These are phyloP conservation scores for Suillus ampliporus DNA, from an alignment of 768 basidiomycete genomes.

Conservation along the genomic window DNA sequence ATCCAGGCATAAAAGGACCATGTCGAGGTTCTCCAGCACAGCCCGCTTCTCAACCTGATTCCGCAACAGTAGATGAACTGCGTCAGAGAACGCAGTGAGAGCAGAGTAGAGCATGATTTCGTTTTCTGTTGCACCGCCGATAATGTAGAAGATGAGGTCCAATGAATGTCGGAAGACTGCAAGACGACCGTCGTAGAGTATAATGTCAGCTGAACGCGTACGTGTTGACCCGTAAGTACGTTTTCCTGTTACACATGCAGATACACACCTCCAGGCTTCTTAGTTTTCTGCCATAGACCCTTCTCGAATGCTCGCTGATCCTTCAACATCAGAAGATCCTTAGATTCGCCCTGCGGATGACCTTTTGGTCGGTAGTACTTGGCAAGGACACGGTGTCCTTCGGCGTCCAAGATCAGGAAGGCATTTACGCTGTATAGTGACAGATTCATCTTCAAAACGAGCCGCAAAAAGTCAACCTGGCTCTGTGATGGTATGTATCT, in stretches of 20 bases:
- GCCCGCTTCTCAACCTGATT: slow-evolving; percentile 95
- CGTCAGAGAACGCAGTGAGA: slow-evolving; percentile 84
- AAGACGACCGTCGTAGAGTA: slow-evolving; percentile 88
- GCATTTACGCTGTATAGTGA: slow-evolving; percentile 88
- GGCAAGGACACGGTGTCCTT: slow-evolving; percentile 92
- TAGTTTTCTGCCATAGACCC: slow-evolving; percentile 93
- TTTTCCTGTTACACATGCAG: slow-evolving; percentile 1
- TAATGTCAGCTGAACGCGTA: slow-evolving; percentile 80
- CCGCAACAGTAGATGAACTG: slow-evolving; percentile 81
- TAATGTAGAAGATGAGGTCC: slow-evolving; percentile 94
- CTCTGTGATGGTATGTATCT: background rate
- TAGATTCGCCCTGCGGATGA: slow-evolving; percentile 64
- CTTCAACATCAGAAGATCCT: slow-evolving; percentile 73
- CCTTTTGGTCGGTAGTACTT: slow-evolving; percentile 91
- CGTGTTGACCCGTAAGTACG: slow-evolving; percentile 1
- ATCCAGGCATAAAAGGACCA: slow-evolving; percentile 91
- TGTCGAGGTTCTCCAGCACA: slow-evolving; percentile 91
- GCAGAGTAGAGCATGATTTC: slow-evolving; percentile 95
- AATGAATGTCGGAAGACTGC: slow-evolving; percentile 93
- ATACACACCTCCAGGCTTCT: slow-evolving; percentile 83
- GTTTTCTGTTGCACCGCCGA: slow-evolving; percentile 88
- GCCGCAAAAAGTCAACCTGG: background rate
- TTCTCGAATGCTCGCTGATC: slow-evolving; percentile 97
- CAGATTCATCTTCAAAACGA: slow-evolving; percentile 58
- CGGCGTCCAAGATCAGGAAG: slow-evolving; percentile 92